Evolutionary conservation across 257 asterid species (phyloP).

Genomic region (Plectranthus barbatus): DNA sequence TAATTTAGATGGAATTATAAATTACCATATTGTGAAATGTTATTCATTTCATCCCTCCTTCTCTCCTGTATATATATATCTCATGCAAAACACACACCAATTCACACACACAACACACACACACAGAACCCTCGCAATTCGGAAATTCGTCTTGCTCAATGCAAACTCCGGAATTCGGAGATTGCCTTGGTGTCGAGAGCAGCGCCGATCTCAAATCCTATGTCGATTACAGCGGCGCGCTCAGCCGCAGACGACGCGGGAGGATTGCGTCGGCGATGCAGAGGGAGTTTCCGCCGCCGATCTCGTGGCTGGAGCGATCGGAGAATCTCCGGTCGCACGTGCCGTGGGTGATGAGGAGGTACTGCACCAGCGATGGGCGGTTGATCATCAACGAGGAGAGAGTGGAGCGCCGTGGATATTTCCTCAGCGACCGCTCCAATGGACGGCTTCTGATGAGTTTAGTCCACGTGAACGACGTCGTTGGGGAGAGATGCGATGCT

Average conservation of each 20-base stretch:
- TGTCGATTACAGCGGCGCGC: neutral
- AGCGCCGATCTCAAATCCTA: conserved; percentile 31
- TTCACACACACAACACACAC: neutral
- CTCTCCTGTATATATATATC: neutral
- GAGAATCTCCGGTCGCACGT: conserved; percentile 30
- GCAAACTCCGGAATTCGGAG: conserved; percentile 33
- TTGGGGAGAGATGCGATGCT: neutral
- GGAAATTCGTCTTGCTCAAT: conserved; percentile 6
- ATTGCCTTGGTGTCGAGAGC: conserved; percentile 49
- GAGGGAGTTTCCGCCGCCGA: conserved; percentile 55
- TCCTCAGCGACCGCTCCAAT: conserved; percentile 44
- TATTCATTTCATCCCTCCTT: neutral
- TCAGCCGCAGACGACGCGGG: neutral
- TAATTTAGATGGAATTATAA: neutral
- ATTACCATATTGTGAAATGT: neutral
- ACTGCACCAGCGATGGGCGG: conserved; percentile 47
- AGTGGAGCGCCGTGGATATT: conserved; percentile 44
- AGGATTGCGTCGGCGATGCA: neutral
- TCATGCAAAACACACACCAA: neutral
- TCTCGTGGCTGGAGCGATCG: conserved; percentile 34
- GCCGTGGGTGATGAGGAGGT: conserved; percentile 62
- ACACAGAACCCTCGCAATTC: neutral
- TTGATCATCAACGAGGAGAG: conserved; percentile 55
- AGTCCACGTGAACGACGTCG: conserved; percentile 31
- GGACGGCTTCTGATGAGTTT: conserved; percentile 56